Evolutionary conservation across 2,329 filamentous ascomycete genomes (phyloP).

Genomic region (Blastomyces silverae): DNA sequence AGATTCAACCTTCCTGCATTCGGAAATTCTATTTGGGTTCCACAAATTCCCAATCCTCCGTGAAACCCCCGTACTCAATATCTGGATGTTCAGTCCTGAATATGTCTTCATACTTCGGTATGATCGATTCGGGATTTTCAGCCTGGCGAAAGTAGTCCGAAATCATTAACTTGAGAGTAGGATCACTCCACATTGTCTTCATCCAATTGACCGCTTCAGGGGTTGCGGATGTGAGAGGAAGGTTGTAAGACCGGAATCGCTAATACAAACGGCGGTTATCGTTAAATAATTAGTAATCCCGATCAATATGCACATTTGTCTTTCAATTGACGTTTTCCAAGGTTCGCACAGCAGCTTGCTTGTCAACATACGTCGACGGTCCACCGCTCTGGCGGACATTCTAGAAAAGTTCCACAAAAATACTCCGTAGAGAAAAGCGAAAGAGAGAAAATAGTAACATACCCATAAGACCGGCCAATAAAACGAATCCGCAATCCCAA

Average conservation of each 20-base stretch:
- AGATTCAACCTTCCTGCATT: background rate
- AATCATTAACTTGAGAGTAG: conserved; percentile 23
- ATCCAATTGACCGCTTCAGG: conserved; percentile 30
- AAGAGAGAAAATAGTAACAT: conserved; percentile 13
- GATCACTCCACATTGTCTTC: conserved; percentile 32
- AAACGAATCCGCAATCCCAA: conserved; percentile 37
- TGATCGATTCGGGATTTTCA: conserved; percentile 26
- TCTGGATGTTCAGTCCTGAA: conserved; percentile 25
- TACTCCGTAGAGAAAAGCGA: background rate
- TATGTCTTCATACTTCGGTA: conserved; percentile 31
- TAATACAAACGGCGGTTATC: conserved; percentile 15
- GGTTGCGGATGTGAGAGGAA: conserved; percentile 27
- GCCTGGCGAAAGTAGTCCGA: conserved; percentile 29
- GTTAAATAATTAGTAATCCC: background rate
- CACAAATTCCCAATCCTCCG: conserved; percentile 29
- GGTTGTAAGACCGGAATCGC: conserved; percentile 32
- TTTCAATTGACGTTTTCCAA: background rate
- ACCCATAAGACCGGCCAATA: conserved; percentile 39
- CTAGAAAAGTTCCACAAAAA: background rate
- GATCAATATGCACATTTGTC: background rate
- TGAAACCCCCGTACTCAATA: conserved; percentile 27
- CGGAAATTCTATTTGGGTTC: conserved; percentile 5
- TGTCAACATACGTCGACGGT: background rate
- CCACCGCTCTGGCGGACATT: background rate
- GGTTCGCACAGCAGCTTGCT: background rate